phyloP scores from a whole-genome alignment of 352 stramenopile genomes.

The Thalassiosira hispida region DNA sequence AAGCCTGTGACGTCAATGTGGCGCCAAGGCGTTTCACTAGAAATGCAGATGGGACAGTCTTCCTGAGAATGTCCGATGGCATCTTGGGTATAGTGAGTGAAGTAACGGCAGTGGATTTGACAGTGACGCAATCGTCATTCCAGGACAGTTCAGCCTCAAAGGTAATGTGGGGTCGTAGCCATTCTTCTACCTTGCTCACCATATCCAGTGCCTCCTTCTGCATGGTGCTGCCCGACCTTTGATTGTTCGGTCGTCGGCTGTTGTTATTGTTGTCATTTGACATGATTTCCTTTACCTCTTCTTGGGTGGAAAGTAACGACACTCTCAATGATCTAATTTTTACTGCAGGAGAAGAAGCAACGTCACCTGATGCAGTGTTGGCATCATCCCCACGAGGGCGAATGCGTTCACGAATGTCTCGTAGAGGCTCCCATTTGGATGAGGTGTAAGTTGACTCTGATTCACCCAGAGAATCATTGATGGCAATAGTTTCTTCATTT shows the following conservation, averaged over 20 bases:
- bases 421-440: conserved; percentile 29
- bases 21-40: conserved; percentile 53
- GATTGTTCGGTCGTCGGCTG: neutral
- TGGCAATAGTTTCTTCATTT: neutral
- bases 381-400: conserved; percentile 4
- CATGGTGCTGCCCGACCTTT: conserved; percentile 18
- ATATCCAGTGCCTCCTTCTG: conserved; percentile 53
- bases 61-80: conserved; percentile 38
- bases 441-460: too few species aligned
- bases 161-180: conserved; percentile 51
- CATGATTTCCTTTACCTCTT: conserved; percentile 51
- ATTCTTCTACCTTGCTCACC: conserved; percentile 53
- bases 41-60: conserved; percentile 51
- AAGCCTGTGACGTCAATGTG: conserved; percentile 49
- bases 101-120: conserved; percentile 53
- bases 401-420: conserved; percentile 25
- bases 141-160: conserved; percentile 57
- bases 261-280: conserved; percentile 7
- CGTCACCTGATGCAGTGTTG: neutral
- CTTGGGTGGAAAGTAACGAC: conserved; percentile 51
- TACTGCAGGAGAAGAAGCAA: conserved; percentile 18
- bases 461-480: neutral
- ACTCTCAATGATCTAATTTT: conserved; percentile 57
- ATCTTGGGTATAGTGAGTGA: conserved; percentile 54
- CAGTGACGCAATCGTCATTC: conserved; percentile 43